These are phyloP conservation scores for Trichophyton mentagrophytes DNA, from an alignment of 2,329 filamentous ascomycete species.

Conservation along the genomic window DNA sequence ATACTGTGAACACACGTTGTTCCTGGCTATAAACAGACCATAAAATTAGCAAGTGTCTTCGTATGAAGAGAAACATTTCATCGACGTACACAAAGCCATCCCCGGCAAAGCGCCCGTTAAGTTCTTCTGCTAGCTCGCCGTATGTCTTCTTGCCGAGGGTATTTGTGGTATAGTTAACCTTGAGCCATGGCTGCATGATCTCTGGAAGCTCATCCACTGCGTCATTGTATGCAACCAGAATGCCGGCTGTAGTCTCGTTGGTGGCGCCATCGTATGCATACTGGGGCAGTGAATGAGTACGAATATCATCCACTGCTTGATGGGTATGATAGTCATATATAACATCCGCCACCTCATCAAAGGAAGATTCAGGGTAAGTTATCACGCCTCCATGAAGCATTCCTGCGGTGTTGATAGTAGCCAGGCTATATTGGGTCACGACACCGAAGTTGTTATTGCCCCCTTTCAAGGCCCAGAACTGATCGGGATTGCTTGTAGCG, in stretches of 20 bases:
- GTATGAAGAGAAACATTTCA: background rate
- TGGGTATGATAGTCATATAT: constrained; percentile 6
- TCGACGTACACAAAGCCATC: background rate
- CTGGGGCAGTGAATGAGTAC: constrained; percentile 6
- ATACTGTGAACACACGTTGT: constrained; percentile 6
- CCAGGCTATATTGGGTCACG: background rate
- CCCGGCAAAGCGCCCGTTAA: too few relatives aligned
- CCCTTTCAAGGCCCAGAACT: background rate
- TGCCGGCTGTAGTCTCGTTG: background rate
- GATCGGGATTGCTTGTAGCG: background rate
- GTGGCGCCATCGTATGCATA: constrained; percentile 1
- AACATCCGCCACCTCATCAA: constrained; percentile 3
- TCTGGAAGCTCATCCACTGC: constrained; percentile 4
- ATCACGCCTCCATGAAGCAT: too few relatives aligned
- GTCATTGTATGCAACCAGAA: constrained; percentile 4
- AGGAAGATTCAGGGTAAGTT: background rate
- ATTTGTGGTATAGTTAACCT: background rate
- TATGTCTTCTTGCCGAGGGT: background rate
- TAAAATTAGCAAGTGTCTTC: background rate
- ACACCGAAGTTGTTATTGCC: background rate
- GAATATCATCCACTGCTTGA: constrained; percentile 4
- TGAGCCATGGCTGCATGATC: constrained; percentile 5
- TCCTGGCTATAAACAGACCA: background rate
- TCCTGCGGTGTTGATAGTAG: background rate
- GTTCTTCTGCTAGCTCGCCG: too few relatives aligned